These are phyloP conservation scores for Flaveria trinervia DNA, from an alignment of 129 eudicot genomes.

Conservation along the genomic window DNA sequence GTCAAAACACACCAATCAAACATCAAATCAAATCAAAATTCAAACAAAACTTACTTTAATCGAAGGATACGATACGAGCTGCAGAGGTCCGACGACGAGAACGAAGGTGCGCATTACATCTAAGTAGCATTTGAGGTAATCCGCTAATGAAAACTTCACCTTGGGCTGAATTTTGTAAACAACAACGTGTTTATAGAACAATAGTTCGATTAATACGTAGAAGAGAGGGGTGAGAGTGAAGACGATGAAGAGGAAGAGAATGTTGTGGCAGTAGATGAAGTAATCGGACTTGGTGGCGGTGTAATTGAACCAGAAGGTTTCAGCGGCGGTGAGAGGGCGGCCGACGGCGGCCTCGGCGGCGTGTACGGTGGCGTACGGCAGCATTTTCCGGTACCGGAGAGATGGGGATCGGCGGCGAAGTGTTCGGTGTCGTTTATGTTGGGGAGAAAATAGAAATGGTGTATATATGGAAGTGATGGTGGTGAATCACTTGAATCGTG, in stretches of 20 bases:
- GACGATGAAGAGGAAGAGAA: constrained; percentile 63
- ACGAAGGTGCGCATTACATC: constrained; percentile 75
- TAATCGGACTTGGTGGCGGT: constrained; percentile 77
- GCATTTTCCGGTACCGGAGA: constrained; percentile 43
- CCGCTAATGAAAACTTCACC: constrained; percentile 47
- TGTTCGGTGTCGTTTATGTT: constrained; percentile 1
- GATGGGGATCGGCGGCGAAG: constrained; percentile 36
- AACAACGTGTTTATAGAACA: constrained; percentile 30
- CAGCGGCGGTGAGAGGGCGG: constrained; percentile 64
- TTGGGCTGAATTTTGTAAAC: constrained; percentile 80
- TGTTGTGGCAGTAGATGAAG: constrained; percentile 87
- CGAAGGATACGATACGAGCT: constrained; percentile 79
- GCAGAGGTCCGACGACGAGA: constrained; percentile 83
- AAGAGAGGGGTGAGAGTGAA: constrained; percentile 66
- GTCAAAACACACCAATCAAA: not conserved
- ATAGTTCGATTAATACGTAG: constrained; percentile 46
- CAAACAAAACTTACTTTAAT: constrained; percentile 41
- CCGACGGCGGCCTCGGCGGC: constrained; percentile 67
- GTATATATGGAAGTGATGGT: not conserved
- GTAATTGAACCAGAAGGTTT: constrained; percentile 83
- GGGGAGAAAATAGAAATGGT: constrained; percentile 16
- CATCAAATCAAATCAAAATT: not conserved
- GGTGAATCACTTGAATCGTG: not conserved
- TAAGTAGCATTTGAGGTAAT: constrained; percentile 54
- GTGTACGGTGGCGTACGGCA: constrained; percentile 53